A percentile compares a stretch with the other conserved stretches of the same genome.
These are phyloP conservation scores for Aureobasidium uvarum DNA, from an alignment of 2,329 filamentous ascomycete species.

Conservation along the genomic window DNA sequence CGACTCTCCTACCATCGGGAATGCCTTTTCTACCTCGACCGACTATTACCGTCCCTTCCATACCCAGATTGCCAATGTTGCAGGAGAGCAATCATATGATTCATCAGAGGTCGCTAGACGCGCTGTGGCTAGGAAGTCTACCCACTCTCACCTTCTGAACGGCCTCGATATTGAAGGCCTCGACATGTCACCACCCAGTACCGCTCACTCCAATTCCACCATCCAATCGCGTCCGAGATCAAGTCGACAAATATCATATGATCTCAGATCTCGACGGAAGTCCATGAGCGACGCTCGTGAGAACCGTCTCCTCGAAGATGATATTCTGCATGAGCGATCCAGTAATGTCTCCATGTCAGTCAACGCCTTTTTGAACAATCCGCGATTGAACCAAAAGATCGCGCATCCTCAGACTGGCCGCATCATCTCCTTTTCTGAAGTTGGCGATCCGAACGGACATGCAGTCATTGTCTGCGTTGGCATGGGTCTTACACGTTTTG, in stretches of 20 bases:
- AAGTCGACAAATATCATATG: constrained; percentile 13
- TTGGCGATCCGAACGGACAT: constrained; percentile 86
- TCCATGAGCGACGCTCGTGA: constrained; percentile 40
- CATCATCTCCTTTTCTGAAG: constrained; percentile 92
- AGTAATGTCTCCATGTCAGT: constrained; percentile 91
- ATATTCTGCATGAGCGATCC: constrained; percentile 52
- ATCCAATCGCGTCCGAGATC: constrained; percentile 3
- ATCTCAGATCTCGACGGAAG: constrained; percentile 34
- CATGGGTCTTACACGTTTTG: constrained; percentile 94
- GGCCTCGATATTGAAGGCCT: constrained; percentile 28
- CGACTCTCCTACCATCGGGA: constrained; percentile 18
- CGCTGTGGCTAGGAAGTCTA: constrained; percentile 21
- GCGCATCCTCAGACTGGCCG: constrained; percentile 81
- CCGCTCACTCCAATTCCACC: constrained; percentile 3
- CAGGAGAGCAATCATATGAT: constrained; percentile 13
- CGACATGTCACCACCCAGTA: constrained; percentile 23
- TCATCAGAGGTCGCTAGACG: constrained; percentile 25
- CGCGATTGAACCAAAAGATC: constrained; percentile 84
- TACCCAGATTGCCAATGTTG: constrained; percentile 12
- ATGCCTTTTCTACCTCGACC: constrained; percentile 20
- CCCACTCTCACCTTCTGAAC: constrained; percentile 19
- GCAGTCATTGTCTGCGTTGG: constrained; percentile 96
- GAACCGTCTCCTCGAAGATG: constrained; percentile 42
- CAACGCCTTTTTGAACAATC: constrained; percentile 76
- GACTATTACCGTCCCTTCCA: constrained; percentile 21